Evolutionary conservation across 2,329 filamentous ascomycete species (phyloP), one percentile per base, ranked within the genome.

Genomic region (Sporothrix globosa): DNA sequence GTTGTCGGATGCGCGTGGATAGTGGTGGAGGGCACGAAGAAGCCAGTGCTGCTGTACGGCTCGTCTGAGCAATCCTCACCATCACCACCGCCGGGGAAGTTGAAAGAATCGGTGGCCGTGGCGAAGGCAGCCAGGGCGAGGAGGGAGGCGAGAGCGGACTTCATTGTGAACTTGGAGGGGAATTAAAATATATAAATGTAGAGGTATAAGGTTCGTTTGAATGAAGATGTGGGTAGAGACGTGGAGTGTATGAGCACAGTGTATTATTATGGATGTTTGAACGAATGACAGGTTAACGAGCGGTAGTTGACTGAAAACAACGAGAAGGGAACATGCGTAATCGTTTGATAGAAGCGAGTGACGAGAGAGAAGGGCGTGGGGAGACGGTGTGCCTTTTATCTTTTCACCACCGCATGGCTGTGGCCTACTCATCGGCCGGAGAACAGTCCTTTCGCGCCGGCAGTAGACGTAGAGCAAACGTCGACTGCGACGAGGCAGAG

Each of bases 31-130:
- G 67, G n/a, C 46, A 46, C 21, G 4, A 13, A 41, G 41, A 52
- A 17, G 21, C n/a, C 19, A 14, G 30, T 27, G 54, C 17, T 56
- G 50, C 30, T 53, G 52, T 14, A 24, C 13, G 63, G 9, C 67
- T 72, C 61, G 10, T 70, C 70, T 27, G 24, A 53, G 69, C 72
- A 73, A 41, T 72, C 72, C 24, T 72, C 58, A 39, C 63, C 67
- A 19, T 52, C 65, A 30, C 30, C 19, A 4, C 34, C 21, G 52
- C 34, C 21, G 52, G 46, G 21, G 17, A 24, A 11, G 6, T 30
- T 11, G 6, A 19, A 39, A 13, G 41, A 27, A 10, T 14, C 5
- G 54, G 41, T 19, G 48, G 72, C 73, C 17, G 58, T 21, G 41
- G 65, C 67, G n/a, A 39, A 54, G 68, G 68, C 67, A 56, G 70